These are phyloP conservation scores for Xylaria cubensis DNA, from an alignment of 495 filamentous ascomycete genomes.

Conservation along the genomic window DNA sequence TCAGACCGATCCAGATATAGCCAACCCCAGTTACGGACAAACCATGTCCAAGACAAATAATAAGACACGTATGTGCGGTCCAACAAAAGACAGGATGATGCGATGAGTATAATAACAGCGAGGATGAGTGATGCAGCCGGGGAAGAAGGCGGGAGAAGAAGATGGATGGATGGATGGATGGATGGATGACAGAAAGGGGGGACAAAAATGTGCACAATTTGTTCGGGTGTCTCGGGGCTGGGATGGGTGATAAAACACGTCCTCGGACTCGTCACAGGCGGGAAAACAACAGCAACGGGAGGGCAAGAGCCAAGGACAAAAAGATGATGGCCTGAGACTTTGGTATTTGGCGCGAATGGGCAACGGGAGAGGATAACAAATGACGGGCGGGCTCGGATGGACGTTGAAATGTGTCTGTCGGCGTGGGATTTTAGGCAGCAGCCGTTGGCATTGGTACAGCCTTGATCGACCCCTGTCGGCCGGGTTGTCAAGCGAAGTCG, in stretches of 20 bases:
- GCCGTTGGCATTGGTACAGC: constrained; percentile 37
- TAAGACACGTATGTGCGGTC: constrained; percentile 17
- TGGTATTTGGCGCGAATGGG: constrained; percentile 8
- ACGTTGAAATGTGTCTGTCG: constrained; percentile 31
- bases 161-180: constrained; percentile 14
- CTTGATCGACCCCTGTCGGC: constrained; percentile 24
- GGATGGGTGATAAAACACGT: constrained; percentile 24
- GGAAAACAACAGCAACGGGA: constrained; percentile 22
- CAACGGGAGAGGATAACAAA: constrained; percentile 13
- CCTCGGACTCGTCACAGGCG: constrained; percentile 30
- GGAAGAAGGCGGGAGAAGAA: constrained; percentile 20
- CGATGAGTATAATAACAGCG: constrained; percentile 6
- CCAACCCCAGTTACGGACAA: constrained; percentile 17
- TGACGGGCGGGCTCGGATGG: constrained; percentile 20
- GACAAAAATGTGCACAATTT: constrained; percentile 17
- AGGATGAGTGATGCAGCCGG: background rate
- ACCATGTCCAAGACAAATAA: constrained; percentile 21
- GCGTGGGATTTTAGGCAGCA: constrained; percentile 45
- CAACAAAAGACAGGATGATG: constrained; percentile 17
- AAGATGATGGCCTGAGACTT: constrained; percentile 32
- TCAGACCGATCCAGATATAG: constrained; percentile 25
- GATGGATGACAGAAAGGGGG: background rate
- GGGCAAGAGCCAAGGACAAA: constrained; percentile 19
- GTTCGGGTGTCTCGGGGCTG: constrained; percentile 16
- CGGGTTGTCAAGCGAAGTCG: background rate